Conservation (phyloP, 495 filamentous ascomycete genomes). For the Jackrogersella minutella region DNA sequence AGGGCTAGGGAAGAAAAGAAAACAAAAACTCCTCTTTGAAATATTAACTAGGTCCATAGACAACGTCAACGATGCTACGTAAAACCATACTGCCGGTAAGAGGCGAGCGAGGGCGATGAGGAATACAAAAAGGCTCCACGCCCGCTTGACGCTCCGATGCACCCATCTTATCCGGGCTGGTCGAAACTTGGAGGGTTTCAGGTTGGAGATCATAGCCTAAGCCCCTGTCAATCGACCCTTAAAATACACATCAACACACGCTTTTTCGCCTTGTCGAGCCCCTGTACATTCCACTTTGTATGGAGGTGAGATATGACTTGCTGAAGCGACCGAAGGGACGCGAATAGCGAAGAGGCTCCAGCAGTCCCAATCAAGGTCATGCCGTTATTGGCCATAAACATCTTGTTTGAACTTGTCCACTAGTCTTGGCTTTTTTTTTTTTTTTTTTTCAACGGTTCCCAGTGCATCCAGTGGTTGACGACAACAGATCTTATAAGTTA, state of each 20-base stretch:
- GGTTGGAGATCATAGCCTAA: constrained; percentile 40
- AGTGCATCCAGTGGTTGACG: constrained; percentile 16
- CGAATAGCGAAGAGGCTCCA: background rate
- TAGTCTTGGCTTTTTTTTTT: background rate
- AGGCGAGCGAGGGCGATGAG: constrained; percentile 7
- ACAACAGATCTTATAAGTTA: background rate
- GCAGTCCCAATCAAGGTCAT: constrained; percentile 11
- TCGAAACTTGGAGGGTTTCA: constrained; percentile 48
- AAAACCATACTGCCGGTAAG: constrained; percentile 39
- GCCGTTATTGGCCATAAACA: constrained; percentile 19
- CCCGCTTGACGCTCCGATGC: constrained; percentile 23
- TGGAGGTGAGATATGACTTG: constrained; percentile 41
- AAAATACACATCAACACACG: constrained; percentile 12
- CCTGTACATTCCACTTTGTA: constrained; percentile 47
- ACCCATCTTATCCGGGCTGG: constrained; percentile 37
- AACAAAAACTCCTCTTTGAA: background rate
- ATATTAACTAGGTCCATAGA: background rate
- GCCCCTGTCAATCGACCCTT: constrained; percentile 34
- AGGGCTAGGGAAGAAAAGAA: background rate
- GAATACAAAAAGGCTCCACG: constrained; percentile 23
- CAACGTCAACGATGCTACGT: constrained; percentile 23
- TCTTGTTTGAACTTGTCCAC: constrained; percentile 7
- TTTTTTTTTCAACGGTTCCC: constrained; percentile 6
- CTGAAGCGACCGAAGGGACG: constrained; percentile 20
- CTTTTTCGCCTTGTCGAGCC: constrained; percentile 13